Conservation (phyloP, 345 rosid species). For the Euphorbia peplus region DNA sequence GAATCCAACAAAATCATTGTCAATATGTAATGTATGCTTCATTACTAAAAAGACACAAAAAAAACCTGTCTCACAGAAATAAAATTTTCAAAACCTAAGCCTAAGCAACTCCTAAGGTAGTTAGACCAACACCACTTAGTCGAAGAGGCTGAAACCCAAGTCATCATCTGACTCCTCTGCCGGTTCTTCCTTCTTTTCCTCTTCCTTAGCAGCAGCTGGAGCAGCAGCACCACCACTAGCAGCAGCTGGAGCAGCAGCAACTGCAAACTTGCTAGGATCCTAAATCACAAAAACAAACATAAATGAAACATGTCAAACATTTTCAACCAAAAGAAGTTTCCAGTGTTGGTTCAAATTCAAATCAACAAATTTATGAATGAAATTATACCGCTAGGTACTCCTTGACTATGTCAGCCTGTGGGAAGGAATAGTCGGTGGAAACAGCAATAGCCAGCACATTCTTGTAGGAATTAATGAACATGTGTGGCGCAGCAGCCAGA, state of each 20-base stretch:
- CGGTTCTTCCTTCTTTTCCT: constrained; percentile 73
- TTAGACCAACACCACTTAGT: constrained; percentile 29
- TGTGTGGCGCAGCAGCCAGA: constrained; percentile 84
- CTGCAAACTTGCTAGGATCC: constrained; percentile 84
- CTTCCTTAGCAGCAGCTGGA: constrained; percentile 44
- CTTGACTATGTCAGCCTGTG: constrained; percentile 80
- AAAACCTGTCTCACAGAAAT: background rate
- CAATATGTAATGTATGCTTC: background rate
- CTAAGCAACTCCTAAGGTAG: background rate
- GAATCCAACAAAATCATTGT: background rate
- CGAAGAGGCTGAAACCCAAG: constrained; percentile 82
- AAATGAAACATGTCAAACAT: background rate
- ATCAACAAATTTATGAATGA: background rate
- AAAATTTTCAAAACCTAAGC: background rate
- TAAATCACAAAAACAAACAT: constrained; percentile 14
- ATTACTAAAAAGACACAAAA: background rate
- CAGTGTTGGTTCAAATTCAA: background rate
- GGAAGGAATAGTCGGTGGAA: constrained; percentile 69
- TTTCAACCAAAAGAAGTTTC: background rate
- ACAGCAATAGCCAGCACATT: constrained; percentile 67
- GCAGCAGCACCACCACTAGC: constrained; percentile 28
- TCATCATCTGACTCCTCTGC: constrained; percentile 87
- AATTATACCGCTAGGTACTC: constrained; percentile 64
- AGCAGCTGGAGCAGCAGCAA: constrained; percentile 39
- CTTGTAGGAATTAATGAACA: constrained; percentile 90